A percentile compares a stretch with the other conserved stretches of the same genome.
Conservation (phyloP, 441 rosid genomes). For the Geranium incanum region DNA sequence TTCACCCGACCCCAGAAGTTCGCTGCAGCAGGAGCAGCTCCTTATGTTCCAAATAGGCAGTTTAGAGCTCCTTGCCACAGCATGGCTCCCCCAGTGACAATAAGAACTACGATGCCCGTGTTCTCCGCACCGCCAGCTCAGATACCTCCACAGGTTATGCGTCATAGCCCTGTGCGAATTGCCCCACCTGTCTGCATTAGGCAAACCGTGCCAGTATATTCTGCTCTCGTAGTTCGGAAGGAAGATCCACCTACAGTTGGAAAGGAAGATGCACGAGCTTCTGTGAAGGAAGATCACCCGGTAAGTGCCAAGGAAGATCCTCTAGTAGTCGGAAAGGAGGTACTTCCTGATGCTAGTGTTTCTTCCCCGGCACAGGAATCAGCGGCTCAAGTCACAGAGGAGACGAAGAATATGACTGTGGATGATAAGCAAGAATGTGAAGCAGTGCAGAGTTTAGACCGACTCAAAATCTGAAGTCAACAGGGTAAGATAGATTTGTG, state of each 20-base stretch:
- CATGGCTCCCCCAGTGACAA: constrained; percentile 79
- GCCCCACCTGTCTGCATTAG: constrained; percentile 74
- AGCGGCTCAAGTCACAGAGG: constrained; percentile 23
- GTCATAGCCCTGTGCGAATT: constrained; percentile 36
- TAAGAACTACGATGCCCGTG: constrained; percentile 73
- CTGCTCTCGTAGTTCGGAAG: constrained; percentile 39
- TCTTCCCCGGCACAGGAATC: constrained; percentile 14
- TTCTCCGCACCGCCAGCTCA: constrained; percentile 76
- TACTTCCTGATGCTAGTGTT: constrained; percentile 20
- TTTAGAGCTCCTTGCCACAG: constrained; percentile 55
- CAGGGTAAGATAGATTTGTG: constrained; percentile 11
- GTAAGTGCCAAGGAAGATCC: neutral
- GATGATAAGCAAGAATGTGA: constrained; percentile 26
- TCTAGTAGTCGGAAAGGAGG: constrained; percentile 17
- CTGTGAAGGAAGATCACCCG: neutral
- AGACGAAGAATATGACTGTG: constrained; percentile 21
- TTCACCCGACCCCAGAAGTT: constrained; percentile 45
- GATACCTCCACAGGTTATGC: constrained; percentile 37
- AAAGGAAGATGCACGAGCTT: neutral
- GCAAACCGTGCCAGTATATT: constrained; percentile 60
- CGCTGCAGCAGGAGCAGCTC: constrained; percentile 66
- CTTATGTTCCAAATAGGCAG: constrained; percentile 72
- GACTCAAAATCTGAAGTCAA: constrained; percentile 44
- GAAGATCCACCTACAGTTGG: constrained; percentile 22
- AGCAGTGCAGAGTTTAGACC: constrained; percentile 40